These are phyloP conservation scores for Kazachstania kunashirensis DNA, from an alignment of 805 yeast species.

Conservation along the genomic window DNA sequence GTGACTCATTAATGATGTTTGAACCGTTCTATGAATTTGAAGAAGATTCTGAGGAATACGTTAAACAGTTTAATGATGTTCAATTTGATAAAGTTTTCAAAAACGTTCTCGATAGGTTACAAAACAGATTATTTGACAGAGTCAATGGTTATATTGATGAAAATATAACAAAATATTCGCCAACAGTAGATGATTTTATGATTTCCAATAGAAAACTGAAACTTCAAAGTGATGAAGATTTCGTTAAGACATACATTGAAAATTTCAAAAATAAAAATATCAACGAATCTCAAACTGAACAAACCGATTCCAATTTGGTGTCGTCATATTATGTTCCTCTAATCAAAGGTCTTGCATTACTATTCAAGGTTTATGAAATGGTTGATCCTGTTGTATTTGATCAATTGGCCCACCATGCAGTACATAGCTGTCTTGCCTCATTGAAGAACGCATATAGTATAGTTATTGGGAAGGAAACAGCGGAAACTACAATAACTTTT, in stretches of 20 bases:
- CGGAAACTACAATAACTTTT: slow-evolving; percentile 2
- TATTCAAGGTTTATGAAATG: slow-evolving; percentile 72
- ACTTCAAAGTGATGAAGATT: slow-evolving; percentile 13
- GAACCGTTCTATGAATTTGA: slow-evolving; percentile 61
- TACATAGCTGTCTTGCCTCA: slow-evolving; percentile 64
- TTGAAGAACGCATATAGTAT: slow-evolving; percentile 45
- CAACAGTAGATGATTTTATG: slow-evolving; percentile 57
- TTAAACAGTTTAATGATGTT: slow-evolving; percentile 24
- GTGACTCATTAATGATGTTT: slow-evolving; percentile 65
- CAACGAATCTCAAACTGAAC: neutral
- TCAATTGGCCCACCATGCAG: slow-evolving; percentile 78
- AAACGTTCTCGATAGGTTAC: slow-evolving; percentile 68
- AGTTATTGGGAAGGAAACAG: slow-evolving; percentile 39
- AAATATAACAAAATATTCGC: slow-evolving; percentile 55
- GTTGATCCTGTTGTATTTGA: slow-evolving; percentile 73
- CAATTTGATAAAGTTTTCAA: slow-evolving; percentile 52
- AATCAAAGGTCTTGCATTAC: slow-evolving; percentile 52
- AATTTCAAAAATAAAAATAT: neutral
- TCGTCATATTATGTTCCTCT: slow-evolving; percentile 58
- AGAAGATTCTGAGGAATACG: slow-evolving; percentile 31
- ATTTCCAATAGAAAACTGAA: slow-evolving; percentile 38
- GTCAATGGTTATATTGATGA: slow-evolving; percentile 65
- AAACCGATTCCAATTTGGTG: neutral
- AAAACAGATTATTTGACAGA: slow-evolving; percentile 69
- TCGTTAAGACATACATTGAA: slow-evolving; percentile 7